phyloP scores from a whole-genome alignment of 345 rosid species.

The Salix exigua region DNA sequence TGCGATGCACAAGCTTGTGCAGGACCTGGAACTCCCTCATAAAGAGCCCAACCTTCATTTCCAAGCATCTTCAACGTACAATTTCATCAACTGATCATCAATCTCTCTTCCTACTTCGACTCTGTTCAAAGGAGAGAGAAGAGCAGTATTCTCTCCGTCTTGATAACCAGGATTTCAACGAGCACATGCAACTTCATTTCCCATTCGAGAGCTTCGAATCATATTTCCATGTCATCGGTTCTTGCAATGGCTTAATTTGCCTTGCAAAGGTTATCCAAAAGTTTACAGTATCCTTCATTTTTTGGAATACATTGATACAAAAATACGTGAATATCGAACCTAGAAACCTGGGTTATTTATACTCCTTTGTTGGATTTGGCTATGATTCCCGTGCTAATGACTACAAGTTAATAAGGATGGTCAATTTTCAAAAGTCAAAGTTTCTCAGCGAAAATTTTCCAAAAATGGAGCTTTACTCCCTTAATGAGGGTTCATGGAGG shows the following conservation, averaged over 20 bases:
- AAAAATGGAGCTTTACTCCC: slow-evolving; percentile 1
- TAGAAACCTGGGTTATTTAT: neutral
- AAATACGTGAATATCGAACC: neutral
- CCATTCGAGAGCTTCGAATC: neutral
- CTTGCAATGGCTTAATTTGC: slow-evolving; percentile 4
- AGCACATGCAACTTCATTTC: neutral
- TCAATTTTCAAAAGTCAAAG: neutral
- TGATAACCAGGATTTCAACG: neutral
- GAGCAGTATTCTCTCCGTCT: neutral
- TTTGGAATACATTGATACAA: slow-evolving; percentile 2
- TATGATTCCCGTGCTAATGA: slow-evolving; percentile 1
- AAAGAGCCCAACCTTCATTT: neutral
- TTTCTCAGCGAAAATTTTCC: no score
- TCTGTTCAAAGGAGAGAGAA: neutral
- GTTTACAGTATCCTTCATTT: neutral
- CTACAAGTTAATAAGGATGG: neutral
- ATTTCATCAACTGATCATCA: neutral
- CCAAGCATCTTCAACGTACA: neutral
- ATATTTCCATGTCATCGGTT: neutral
- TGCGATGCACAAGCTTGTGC: neutral
- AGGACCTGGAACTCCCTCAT: neutral
- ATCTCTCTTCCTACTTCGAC: neutral
- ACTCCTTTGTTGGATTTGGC: neutral
- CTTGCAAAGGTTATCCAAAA: neutral
- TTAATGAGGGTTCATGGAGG: neutral